Evolutionary conservation across 2,329 filamentous ascomycete species (phyloP).

Genomic region (Fusarium brachygibbosum): DNA sequence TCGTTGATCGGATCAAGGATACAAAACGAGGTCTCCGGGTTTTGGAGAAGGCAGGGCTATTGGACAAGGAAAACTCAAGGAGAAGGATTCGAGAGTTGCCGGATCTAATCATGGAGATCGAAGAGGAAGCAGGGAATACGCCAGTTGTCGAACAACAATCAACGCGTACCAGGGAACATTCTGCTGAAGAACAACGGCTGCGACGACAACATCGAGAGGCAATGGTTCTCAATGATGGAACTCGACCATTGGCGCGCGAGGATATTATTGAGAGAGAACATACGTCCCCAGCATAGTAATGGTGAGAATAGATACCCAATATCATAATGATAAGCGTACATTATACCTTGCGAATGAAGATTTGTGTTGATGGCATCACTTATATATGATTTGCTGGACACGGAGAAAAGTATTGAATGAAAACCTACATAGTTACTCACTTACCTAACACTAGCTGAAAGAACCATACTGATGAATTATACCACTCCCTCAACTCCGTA

Average conservation of each 20-base stretch:
- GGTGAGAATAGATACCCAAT: constrained; percentile 6
- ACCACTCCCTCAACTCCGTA: neutral
- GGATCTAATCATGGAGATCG: constrained; percentile 54
- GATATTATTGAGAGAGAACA: constrained; percentile 82
- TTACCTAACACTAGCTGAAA: neutral
- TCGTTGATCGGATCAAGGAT: constrained; percentile 63
- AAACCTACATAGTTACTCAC: neutral
- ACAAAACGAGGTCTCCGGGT: constrained; percentile 66
- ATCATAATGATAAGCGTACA: neutral
- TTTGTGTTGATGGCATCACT: neutral
- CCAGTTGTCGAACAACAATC: constrained; percentile 47
- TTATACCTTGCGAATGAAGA: neutral
- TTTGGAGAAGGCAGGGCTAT: constrained; percentile 64
- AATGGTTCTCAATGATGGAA: constrained; percentile 92
- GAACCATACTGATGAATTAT: neutral
- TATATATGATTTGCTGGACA: neutral
- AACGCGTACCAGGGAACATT: constrained; percentile 63
- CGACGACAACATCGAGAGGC: constrained; percentile 85
- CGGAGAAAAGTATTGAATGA: neutral
- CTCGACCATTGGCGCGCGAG: constrained; percentile 75
- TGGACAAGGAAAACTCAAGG: constrained; percentile 53
- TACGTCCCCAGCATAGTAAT: constrained; percentile 52
- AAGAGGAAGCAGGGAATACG: constrained; percentile 47
- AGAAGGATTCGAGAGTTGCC: constrained; percentile 50
- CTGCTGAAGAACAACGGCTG: constrained; percentile 76